Base-by-base conservation (phyloP, 331 rosid species). In the Malus hybrid region DNA sequence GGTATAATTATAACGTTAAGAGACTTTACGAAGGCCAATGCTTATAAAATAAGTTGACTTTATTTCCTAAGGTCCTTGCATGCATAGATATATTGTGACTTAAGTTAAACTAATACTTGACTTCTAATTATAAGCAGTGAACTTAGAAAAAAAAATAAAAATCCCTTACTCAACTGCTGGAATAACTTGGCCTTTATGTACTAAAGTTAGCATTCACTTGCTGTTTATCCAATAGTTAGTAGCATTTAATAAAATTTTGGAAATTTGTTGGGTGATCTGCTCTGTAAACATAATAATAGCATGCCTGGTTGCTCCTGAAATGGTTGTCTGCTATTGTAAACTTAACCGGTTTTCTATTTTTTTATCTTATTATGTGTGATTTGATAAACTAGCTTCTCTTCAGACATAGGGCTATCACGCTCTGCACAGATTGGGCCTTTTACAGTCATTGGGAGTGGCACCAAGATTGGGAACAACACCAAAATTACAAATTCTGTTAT, bases 381-480 rank as follows among this genome's bases (percentile, higher is more conserved):
- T 61, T 83, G 66, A 79, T 77, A 34, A 80, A 61, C 28, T 76
- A 31, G 77, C 73, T 56, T 13, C 77, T 57, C 79, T 81, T 77
- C 91, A 92, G 99, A 92, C 65, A 74, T 90, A 76, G 84, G 83
- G 59, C 97, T 88, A 77, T 86, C 98, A 7, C 93, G 90, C 44
- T 86, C 97, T 67, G 99, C 98, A 20, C 88, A 81, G 74, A 70
- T 92, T 73, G 98, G 98, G 59, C 93, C 96, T 1, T 92, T 82
- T 79, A 90, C 98, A 22, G 97, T 89, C 72, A 85, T 92, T 62
- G 99, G 99, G 71, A 85, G 74, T 76, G 91, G 94, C 83, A 90
- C 97, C 87, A 88, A 86, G 77, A 89, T 95, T 79, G 96, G 97
- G 74, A 70, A 74, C 68, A 73, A 82, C 84, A 84, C 93, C 14